Base-by-base conservation (phyloP, 768 basidiomycete species). In the Tulasnella sp. region DNA sequence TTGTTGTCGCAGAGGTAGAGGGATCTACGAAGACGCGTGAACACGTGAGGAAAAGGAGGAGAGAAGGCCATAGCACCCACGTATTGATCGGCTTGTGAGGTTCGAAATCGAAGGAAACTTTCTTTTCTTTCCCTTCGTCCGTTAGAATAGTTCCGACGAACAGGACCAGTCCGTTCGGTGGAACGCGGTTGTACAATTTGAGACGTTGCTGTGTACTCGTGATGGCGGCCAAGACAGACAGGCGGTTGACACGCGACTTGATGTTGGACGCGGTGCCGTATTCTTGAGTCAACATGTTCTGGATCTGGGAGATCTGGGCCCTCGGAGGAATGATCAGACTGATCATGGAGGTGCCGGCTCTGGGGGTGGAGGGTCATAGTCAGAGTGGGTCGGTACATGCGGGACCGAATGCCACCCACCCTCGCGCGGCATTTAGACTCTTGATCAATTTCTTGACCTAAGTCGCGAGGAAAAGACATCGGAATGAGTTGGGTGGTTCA, bases 261-360 rank as follows among this genome's bases (percentile, higher is more conserved):
- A 99, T 99, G 87, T 99, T 99, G 80, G 96, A 98, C n/a, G 98
- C 98, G 9, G 96, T 98, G 75, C 96, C 96, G 82, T 95, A 97
- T 85, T 98, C 98, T 84, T 97, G 96, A 75, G 97, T 98, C 84
- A 99, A 90, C 97, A 99, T 98, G 78, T 91, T 92, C 70, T 92
- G 92, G 81, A 93, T 92, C 79, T 95, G 92, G 48, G 96, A 96
- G 84, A 99, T 94, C 90, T 99, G 97, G 85, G 91, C 94, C 88
- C 95, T 95, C 73, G 97, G 96, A 39, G 97, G 97, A 79, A 98
- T 91, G 85, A 98, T 96, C 80, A 99, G 88, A 85, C 94, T 96
- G 86, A 99, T 98, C 97, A 99, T 99, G 82, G 95, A 97, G 78
- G 98, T 99, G 79, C 98, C 94, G 82, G 94, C 96, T 81, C 93